phyloP scores from a whole-genome alignment of 805 yeast genomes.

The Lipomyces orientalis region DNA sequence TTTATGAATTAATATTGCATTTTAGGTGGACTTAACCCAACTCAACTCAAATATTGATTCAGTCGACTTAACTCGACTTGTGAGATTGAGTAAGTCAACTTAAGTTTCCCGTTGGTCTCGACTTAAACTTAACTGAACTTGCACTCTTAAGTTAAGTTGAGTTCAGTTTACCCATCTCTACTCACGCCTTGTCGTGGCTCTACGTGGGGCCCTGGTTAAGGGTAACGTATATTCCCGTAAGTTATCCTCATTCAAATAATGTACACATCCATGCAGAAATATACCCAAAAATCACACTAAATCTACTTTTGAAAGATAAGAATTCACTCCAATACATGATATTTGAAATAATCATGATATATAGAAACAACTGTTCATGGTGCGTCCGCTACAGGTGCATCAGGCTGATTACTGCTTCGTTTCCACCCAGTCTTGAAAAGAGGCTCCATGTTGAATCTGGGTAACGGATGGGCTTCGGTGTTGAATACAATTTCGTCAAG shows the following conservation, averaged over 20 bases:
- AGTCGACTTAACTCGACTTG: neutral
- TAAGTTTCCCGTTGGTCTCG: too few relatives aligned
- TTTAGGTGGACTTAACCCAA: too few relatives aligned
- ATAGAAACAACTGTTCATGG: neutral
- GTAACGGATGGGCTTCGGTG: slow-evolving; percentile 94
- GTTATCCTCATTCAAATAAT: neutral
- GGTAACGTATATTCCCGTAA: too few relatives aligned
- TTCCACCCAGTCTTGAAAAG: slow-evolving; percentile 34
- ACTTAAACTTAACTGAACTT: too few relatives aligned
- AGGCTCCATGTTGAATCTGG: slow-evolving; percentile 45
- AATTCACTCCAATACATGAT: neutral
- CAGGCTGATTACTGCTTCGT: slow-evolving; percentile 4
- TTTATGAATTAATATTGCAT: neutral
- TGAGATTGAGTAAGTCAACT: too few relatives aligned
- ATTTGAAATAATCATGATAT: too few relatives aligned
- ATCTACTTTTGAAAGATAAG: neutral
- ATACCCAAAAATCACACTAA: neutral
- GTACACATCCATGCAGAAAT: neutral
- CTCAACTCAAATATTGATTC: neutral
- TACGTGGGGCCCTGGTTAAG: too few relatives aligned
- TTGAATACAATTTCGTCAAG: slow-evolving; percentile 76
- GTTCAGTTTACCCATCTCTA: too few relatives aligned
- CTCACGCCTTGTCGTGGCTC: too few relatives aligned
- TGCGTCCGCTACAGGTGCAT: neutral
- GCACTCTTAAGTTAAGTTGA: too few relatives aligned